Evolutionary conservation across 2,329 filamentous ascomycete species (phyloP).

Genomic region (Nemania sp.): DNA sequence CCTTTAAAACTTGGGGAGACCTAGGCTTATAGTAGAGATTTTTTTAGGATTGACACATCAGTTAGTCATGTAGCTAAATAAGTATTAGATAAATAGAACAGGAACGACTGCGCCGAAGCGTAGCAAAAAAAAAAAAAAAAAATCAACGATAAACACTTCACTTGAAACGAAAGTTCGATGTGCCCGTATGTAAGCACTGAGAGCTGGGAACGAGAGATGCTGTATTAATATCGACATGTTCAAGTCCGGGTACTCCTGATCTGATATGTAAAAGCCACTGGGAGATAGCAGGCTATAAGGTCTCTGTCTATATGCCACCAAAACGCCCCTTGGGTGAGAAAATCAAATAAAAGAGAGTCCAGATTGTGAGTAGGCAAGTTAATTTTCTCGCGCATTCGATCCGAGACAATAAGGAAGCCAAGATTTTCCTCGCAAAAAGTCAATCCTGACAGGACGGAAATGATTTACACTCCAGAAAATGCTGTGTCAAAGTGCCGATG

Average conservation of each 20-base stretch:
- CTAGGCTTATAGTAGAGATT: too few relatives aligned
- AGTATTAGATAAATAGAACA: too few relatives aligned
- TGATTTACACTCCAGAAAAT: constrained; percentile 5
- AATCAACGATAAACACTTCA: too few relatives aligned
- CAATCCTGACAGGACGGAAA: too few relatives aligned
- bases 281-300: not conserved
- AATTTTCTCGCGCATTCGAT: not conserved
- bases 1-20: too few relatives aligned
- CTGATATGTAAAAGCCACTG: constrained; percentile 12
- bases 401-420: not conserved
- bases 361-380: not conserved
- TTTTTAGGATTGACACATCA: too few relatives aligned
- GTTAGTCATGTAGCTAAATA: too few relatives aligned
- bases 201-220: constrained; percentile 1
- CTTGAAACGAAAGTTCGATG: too few relatives aligned
- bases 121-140: too few relatives aligned
- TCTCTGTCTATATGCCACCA: constrained; percentile 21
- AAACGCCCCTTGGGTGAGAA: constrained; percentile 17
- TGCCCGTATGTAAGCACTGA: too few relatives aligned
- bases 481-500: constrained; percentile 22
- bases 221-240: constrained; percentile 22
- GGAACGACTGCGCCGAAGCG: too few relatives aligned
- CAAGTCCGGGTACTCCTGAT: constrained; percentile 18
- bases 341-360: not conserved
- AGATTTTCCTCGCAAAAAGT: too few relatives aligned